These are phyloP conservation scores for Pleurostoma richardsiae DNA, from an alignment of 2,329 filamentous ascomycete genomes.

Conservation along the genomic window DNA sequence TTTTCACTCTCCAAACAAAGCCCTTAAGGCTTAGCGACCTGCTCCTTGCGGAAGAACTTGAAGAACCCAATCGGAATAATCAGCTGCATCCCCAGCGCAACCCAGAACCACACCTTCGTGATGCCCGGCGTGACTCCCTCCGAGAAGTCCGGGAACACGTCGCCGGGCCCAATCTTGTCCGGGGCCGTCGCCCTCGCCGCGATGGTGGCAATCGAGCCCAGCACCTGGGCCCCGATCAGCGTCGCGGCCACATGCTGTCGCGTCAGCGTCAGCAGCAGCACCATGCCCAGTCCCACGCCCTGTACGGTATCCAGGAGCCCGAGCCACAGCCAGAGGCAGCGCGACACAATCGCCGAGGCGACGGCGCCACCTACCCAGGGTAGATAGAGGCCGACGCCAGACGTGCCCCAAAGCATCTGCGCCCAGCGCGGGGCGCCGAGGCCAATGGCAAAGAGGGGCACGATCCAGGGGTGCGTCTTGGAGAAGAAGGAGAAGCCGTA, in stretches of 20 bases:
- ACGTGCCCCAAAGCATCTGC: conserved; percentile 63
- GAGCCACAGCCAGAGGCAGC: conserved; percentile 61
- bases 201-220: conserved; percentile 59
- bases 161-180: conserved; percentile 54
- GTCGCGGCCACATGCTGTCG: conserved; percentile 60
- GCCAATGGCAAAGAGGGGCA: conserved; percentile 63
- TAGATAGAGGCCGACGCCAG: conserved; percentile 54
- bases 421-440: conserved; percentile 62
- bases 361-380: conserved; percentile 56
- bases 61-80: conserved; percentile 53
- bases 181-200: conserved; percentile 55
- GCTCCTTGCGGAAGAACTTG: conserved; percentile 52
- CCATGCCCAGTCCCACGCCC: conserved; percentile 63
- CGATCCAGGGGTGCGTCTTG: conserved; percentile 60
- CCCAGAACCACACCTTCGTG: conserved; percentile 54
- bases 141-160: conserved; percentile 58
- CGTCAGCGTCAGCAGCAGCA: conserved; percentile 59
- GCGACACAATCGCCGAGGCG: conserved; percentile 48
- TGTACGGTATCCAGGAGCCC: conserved; percentile 61
- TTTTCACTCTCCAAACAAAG: too few species aligned
- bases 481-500: conserved; percentile 48
- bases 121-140: conserved; percentile 38
- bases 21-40: conserved; percentile 45
- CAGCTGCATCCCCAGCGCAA: conserved; percentile 51
- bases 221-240: conserved; percentile 54